Conservation (phyloP, 768 basidiomycete genomes). For the Suillus ampliporus region DNA sequence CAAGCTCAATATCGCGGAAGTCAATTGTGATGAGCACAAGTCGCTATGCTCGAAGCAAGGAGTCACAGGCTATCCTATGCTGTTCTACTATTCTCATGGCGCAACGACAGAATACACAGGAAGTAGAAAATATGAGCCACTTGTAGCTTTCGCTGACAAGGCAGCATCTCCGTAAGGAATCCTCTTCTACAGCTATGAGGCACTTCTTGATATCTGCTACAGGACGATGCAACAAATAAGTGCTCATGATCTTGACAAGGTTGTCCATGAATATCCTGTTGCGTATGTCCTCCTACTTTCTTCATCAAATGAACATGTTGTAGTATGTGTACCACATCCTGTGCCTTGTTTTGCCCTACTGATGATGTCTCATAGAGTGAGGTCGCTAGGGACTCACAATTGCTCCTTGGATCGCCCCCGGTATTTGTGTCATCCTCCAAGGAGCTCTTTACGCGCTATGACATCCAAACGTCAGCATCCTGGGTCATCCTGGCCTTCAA, state of each 20-base stretch:
- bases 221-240: slow-evolving; percentile 48
- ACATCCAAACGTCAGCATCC: slow-evolving; percentile 44
- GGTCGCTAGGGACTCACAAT: slow-evolving; percentile 60
- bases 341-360: slow-evolving; percentile 1
- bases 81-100: slow-evolving; percentile 67
- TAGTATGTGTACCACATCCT: slow-evolving; percentile 33
- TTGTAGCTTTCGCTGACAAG: slow-evolving; percentile 78
- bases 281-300: slow-evolving; percentile 65
- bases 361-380: slow-evolving; percentile 42
- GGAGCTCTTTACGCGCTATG: slow-evolving; percentile 40
- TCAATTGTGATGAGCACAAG: slow-evolving; percentile 85
- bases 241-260: slow-evolving; percentile 48
- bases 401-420: slow-evolving; percentile 54
- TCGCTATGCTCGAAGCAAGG: slow-evolving; percentile 68
- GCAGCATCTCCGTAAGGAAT: slow-evolving; percentile 68
- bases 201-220: slow-evolving; percentile 8
- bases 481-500: slow-evolving; percentile 75
- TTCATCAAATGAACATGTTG: slow-evolving; percentile 32
- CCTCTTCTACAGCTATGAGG: slow-evolving; percentile 18
- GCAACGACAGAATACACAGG: slow-evolving; percentile 79
- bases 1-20: slow-evolving; percentile 79
- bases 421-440: slow-evolving; percentile 48
- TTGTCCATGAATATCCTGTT: slow-evolving; percentile 53
- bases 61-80: slow-evolving; percentile 83
- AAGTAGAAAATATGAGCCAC: slow-evolving; percentile 69